These are phyloP conservation scores for Physcomitrium patens DNA, from an alignment of 225 moss, liverwort and hornwort genomes.

Conservation along the genomic window DNA sequence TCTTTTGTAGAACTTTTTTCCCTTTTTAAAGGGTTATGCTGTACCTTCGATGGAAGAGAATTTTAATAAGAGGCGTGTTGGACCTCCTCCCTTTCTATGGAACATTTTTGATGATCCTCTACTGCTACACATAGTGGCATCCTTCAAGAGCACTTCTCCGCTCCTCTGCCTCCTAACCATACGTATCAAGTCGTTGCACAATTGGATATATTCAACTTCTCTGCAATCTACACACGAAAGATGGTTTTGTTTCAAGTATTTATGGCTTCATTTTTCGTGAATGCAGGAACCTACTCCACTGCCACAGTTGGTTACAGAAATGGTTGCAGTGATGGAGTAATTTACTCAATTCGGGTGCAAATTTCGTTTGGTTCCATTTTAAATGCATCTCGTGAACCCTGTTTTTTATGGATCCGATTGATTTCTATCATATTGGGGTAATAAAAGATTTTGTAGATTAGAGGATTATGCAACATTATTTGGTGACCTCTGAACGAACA, in stretches of 20 bases:
- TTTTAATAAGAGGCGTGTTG: too few relatives aligned
- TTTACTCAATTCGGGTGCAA: conserved; percentile 93
- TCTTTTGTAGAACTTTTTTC: background rate
- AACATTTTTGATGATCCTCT: too few relatives aligned
- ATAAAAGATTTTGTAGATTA: too few relatives aligned
- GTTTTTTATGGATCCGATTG: too few relatives aligned
- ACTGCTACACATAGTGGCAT: background rate
- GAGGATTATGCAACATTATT: background rate
- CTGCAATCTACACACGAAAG: background rate
- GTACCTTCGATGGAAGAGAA: too few relatives aligned
- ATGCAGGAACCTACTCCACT: conserved; percentile 58
- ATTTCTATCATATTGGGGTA: too few relatives aligned
- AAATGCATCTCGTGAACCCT: too few relatives aligned
- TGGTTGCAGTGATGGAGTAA: conserved; percentile 80
- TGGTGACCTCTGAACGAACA: conserved; percentile 28
- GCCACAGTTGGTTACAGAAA: conserved; percentile 66
- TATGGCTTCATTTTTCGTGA: background rate
- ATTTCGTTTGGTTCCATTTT: background rate
- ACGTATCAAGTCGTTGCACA: background rate
- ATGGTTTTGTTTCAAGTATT: background rate
- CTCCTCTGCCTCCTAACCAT: background rate
- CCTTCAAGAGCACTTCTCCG: background rate
- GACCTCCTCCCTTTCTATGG: too few relatives aligned
- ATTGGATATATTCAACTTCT: conserved; percentile 1
- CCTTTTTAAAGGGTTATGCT: too few relatives aligned